Evolutionary conservation across 176 grass and related monocot species (phyloP).

Genomic region (Phragmites australis): DNA sequence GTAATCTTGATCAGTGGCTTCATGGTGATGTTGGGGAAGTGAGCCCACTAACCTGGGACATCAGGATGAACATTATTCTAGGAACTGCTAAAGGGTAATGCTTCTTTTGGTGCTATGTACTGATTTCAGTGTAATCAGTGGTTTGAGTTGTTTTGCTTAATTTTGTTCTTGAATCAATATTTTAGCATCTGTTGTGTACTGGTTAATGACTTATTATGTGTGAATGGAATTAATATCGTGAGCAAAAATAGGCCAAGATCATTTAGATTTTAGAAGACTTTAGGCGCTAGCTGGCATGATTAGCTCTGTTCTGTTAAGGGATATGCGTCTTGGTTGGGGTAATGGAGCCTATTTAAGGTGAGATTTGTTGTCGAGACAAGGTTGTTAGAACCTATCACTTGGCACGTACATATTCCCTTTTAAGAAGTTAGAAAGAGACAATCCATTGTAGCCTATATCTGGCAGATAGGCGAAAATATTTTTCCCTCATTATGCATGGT

Average conservation of each 20-base stretch:
- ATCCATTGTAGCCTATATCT: slow-evolving; percentile 2
- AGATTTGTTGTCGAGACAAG: slow-evolving; percentile 26
- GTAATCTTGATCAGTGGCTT: slow-evolving; percentile 92
- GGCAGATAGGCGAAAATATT: not conserved
- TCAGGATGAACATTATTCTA: slow-evolving; percentile 93
- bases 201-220: not conserved
- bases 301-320: slow-evolving; percentile 34
- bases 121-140: not conserved
- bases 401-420: slow-evolving; percentile 40
- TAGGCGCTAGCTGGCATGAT: slow-evolving; percentile 30
- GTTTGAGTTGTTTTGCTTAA: not conserved
- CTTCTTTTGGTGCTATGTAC: slow-evolving; percentile 4
- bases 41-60: slow-evolving; percentile 85
- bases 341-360: slow-evolving; percentile 41
- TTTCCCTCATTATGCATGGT: not conserved
- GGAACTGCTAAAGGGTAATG: slow-evolving; percentile 96
- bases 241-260: slow-evolving; percentile 2
- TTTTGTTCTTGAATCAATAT: not conserved
- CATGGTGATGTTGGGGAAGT: slow-evolving; percentile 82
- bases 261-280: slow-evolving; percentile 25
- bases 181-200: not conserved
- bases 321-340: slow-evolving; percentile 40
- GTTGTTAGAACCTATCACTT: slow-evolving; percentile 45
- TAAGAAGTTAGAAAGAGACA: slow-evolving; percentile 31
- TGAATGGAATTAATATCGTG: not conserved